Evolutionary conservation across 768 basidiomycete genomes (phyloP), one percentile per base, ranked within the genome.

Genomic region (Boletus rubescentipes): DNA sequence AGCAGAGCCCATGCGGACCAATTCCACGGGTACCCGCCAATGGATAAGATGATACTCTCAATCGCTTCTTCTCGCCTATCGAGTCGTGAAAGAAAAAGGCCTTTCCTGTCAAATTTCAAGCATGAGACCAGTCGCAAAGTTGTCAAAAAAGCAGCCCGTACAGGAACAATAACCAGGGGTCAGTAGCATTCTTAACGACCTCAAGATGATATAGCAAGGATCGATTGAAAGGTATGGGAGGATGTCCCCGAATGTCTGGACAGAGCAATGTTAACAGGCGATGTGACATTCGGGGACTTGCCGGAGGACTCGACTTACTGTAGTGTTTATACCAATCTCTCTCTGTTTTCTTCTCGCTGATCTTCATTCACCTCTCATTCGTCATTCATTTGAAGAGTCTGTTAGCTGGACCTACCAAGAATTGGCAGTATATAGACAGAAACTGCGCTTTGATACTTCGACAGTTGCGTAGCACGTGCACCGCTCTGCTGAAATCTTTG

Each of bases 1-100:
- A 98, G 76, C 39, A 93, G 78, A 9, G 81, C 74, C 94, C 94
- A 98, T n/a, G 85, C 76, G 26, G 90, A 89, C 94, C 95, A 98
- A 66, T 98, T 98, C 86, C 91, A 98, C 12, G 90, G 87, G 63
- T 86, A 91, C 6, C 79, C 78, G 35, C 79, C 77, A 39, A 96
- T 85, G 12, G 93, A 94, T 32, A 83, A 72, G 16, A 97, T 75
- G 14, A 84, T 81, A 60, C 77, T 80, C 66, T 95, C 93, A 12
- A 96, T 89, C 2, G 96, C 93, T 65, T 93, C 89, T 55, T 91
- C 86, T 23, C 93, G 81, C 55, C 89, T 79, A 43, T 84, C 83
- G 45, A 95, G 73, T 12, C 91, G 85, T 41, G 84, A 85, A 49
- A 96, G 81, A 58, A 97, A 85, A 5, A 98, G 72, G 0, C 88